Evolutionary conservation across 2,329 filamentous ascomycete genomes (phyloP), one percentile per base, ranked within the genome.

Genomic region (Fusarium sp.): DNA sequence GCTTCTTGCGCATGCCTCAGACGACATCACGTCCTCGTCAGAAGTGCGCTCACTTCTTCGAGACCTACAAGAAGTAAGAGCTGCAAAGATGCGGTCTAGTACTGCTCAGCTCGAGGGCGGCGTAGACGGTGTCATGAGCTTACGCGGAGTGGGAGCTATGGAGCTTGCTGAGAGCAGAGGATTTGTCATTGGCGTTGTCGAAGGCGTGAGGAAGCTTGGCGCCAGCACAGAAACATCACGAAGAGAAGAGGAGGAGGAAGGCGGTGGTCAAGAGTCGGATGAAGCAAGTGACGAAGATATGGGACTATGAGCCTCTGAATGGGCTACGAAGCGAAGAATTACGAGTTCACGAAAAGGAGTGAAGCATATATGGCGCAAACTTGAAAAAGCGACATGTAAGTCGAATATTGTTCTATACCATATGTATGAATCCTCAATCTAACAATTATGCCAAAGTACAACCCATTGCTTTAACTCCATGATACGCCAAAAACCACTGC

Each of bases 141-240:
- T 91, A 58, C 79, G 85, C 3, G 95, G 95, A 22, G 92, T 98
- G 1, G 96, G 96, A 3, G 93, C 93, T 3, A 94, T 98, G 91
- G 96, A 99, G 82, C 84, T 98, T 47, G 91, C 92, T 1, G 95
- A 98, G 82, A 92, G 90, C 57, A 87, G 95, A 73, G 91, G 89
- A 0, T 97, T 98, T 76, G 89, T 98, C 65, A 85, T 89, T 2
- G 93, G 92, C 1, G 93, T 98, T 3, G 91, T 98, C 68, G 94
- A 98, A 78, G 94, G 93, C 6, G 84, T 98, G 73, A 88, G 94
- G 74, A 94, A 89, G 83, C 88, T 98, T 52, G 94, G 94, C 11
- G 89, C 91, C 3, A 94, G 92, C 39, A 89, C 90, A 55, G 95
- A 98, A 83, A 88, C 91, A 67, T 88, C 89, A 46, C 86, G 93